phyloP scores from a whole-genome alignment of 176 grass and related monocot species.

The Pharus latifolius region DNA sequence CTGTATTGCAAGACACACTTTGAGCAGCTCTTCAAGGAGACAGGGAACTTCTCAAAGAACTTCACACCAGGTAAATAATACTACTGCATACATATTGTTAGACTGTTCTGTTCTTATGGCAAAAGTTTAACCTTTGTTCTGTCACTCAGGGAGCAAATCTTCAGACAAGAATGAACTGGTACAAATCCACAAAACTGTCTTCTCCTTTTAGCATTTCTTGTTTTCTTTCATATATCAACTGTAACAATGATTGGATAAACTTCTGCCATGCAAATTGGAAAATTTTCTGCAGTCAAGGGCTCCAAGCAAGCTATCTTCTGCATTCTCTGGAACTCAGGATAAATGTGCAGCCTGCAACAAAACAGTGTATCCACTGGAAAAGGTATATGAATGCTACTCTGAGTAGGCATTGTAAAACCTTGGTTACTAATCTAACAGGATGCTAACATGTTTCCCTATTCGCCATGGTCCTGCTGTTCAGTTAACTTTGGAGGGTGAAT shows the following conservation, averaged over 20 bases:
- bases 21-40: slow-evolving; percentile 99
- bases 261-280: background rate
- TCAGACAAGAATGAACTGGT: slow-evolving; percentile 63
- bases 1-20: slow-evolving; percentile 99
- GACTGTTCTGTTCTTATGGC: background rate
- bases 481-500: slow-evolving; percentile 71
- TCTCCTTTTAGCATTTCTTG: background rate
- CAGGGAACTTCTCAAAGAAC: slow-evolving; percentile 82
- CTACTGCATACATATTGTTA: background rate
- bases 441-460: too few relatives aligned
- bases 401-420: too few relatives aligned
- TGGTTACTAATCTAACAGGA: too few relatives aligned
- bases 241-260: background rate
- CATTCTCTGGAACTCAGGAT: slow-evolving; percentile 85
- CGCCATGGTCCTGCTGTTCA: slow-evolving; percentile 18
- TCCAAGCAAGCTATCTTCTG: slow-evolving; percentile 76
- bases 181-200: background rate
- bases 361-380: slow-evolving; percentile 92
- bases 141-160: slow-evolving; percentile 40
- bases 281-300: slow-evolving; percentile 48
- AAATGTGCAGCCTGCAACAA: slow-evolving; percentile 79
- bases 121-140: background rate
- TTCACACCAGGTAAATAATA: slow-evolving; percentile 42
- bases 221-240: background rate
- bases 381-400: slow-evolving; percentile 41